A percentile compares a stretch with the other conserved stretches of the same genome.
Conservation (phyloP, 768 basidiomycete genomes). For the Phanerochaete carnosa region DNA sequence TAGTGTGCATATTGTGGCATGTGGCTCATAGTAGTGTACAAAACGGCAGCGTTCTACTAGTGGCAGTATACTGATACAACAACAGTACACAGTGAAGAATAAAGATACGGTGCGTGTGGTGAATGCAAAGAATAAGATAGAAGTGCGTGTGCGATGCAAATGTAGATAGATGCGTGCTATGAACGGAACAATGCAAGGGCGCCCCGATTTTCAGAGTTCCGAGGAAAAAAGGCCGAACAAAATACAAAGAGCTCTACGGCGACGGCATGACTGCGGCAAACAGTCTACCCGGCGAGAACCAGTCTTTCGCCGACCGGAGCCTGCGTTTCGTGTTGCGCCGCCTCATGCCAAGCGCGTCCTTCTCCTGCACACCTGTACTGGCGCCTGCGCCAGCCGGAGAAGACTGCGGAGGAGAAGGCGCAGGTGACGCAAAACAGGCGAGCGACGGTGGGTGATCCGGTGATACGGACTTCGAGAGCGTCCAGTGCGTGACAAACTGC, state of each 20-base stretch:
- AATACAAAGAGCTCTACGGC: constrained; percentile 5
- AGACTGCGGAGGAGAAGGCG: constrained; percentile 14
- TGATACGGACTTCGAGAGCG: constrained; percentile 12
- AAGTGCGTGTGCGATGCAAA: constrained; percentile 1
- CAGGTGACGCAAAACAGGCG: constrained; percentile 10
- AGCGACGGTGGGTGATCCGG: constrained; percentile 4
- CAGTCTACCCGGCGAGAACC: constrained; percentile 31
- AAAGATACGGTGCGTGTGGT: not conserved
- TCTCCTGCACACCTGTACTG: constrained; percentile 18
- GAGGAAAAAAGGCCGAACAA: constrained; percentile 7
- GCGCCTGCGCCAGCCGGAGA: constrained; percentile 11
- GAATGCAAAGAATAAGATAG: constrained; percentile 1
- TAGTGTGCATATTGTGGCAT: constrained; percentile 2
- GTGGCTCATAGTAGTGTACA: constrained; percentile 3
- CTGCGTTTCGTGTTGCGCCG: constrained; percentile 21
- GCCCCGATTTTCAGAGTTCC: constrained; percentile 3
- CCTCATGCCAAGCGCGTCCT: constrained; percentile 22
- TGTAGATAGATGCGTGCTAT: constrained; percentile 2
- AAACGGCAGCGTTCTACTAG: constrained; percentile 1
- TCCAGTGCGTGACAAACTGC: constrained; percentile 15
- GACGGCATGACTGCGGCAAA: constrained; percentile 29
- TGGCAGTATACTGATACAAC: constrained; percentile 24
- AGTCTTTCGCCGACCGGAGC: constrained; percentile 31
- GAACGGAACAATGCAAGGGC: constrained; percentile 4
- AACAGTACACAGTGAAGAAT: constrained; percentile 10